Evolutionary conservation across 2,329 filamentous ascomycete species (phyloP), one percentile per base, ranked within the genome.

Genomic region (Exserohilum rostratum): DNA sequence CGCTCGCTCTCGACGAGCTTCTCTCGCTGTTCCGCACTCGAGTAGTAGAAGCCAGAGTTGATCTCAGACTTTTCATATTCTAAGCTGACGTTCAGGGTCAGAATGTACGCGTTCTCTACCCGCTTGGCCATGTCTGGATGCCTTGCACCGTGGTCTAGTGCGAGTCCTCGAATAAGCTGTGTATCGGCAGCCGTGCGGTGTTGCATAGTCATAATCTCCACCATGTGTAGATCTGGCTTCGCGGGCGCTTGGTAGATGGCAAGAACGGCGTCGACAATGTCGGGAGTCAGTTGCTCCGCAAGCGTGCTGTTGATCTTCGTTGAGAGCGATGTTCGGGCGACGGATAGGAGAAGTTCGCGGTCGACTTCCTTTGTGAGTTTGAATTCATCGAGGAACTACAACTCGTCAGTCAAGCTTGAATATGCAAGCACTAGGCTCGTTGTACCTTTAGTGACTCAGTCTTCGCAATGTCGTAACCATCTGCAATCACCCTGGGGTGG

Each of bases 191-290:
- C 93, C 47, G 91, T 92, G 67, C 93, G 90, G 81, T 99, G 95
- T 81, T 99, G 95, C 93, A 99, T 98, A 77, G 96, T 98, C 95
- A 99, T 99, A 70, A 99, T 98, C 79, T 99, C 95, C 65, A 99
- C 85, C 95, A 99, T 99, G 82, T 98, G 93, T 71, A 99, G 79
- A 79, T 99, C 95, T 52, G 96, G 96, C 81, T 98, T 98, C 60
- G 86, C 87, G 22, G 91, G 91, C 15, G 90, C 82, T 76, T 92
- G 85, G 82, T 97, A 93, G 76, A 99, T 99, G 62, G 95, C 86
- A 53, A 99, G 87, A 43, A 99, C 95, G 55, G 95, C 90, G 75
- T 99, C 95, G 71, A 98, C 95, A 70, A 99, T 96, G 69, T 91
- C 90, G 53, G 95, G 92, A 0, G 93, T 98, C 58, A 99, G 87